Percentiles rank a stretch among this genome's conserved stretches.
Evolutionary conservation across 2,329 filamentous ascomycete species (phyloP).

Genomic region (Thermomyces lanuginosus): DNA sequence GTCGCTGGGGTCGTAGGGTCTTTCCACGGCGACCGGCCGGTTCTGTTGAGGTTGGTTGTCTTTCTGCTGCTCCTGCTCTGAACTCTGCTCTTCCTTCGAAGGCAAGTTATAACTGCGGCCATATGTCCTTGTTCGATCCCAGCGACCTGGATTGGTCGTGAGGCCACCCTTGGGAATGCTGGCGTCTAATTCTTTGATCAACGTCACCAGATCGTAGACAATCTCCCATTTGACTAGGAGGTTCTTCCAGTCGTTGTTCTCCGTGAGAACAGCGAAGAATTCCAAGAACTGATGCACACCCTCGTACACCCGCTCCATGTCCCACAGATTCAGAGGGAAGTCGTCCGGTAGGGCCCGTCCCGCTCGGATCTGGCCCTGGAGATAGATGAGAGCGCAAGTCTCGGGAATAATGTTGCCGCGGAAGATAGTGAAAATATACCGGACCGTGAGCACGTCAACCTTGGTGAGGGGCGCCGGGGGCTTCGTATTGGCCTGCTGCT

Average conservation of each 20-base stretch:
- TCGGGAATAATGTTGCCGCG: conserved; percentile 84
- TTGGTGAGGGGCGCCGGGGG: conserved; percentile 38
- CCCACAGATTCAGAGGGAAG: conserved; percentile 89
- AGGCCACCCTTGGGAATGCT: conserved; percentile 72
- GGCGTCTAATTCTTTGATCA: conserved; percentile 73
- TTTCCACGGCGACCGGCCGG: conserved; percentile 40
- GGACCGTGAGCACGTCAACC: conserved; percentile 52
- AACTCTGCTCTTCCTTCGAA: conserved; percentile 15
- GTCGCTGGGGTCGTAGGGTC: conserved; percentile 43
- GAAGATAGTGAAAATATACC: conserved; percentile 87
- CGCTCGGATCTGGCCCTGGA: conserved; percentile 77
- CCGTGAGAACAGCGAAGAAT: conserved; percentile 77
- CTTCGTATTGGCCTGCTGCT: conserved; percentile 40
- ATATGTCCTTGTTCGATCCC: conserved; percentile 10
- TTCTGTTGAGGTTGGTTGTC: conserved; percentile 16
- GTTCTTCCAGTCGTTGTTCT: conserved; percentile 65
- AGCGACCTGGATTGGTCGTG: conserved; percentile 15
- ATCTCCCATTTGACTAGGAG: conserved; percentile 86
- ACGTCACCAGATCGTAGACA: conserved; percentile 69
- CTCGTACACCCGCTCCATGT: conserved; percentile 93
- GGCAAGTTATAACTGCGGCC: conserved; percentile 13
- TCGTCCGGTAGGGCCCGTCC: conserved; percentile 62
- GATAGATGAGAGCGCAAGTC: conserved; percentile 81
- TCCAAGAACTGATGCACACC: conserved; percentile 88
- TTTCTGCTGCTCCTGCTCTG: conserved; percentile 13